Conservation (phyloP, 805 yeast genomes). For the Saccharomyces jurei region DNA sequence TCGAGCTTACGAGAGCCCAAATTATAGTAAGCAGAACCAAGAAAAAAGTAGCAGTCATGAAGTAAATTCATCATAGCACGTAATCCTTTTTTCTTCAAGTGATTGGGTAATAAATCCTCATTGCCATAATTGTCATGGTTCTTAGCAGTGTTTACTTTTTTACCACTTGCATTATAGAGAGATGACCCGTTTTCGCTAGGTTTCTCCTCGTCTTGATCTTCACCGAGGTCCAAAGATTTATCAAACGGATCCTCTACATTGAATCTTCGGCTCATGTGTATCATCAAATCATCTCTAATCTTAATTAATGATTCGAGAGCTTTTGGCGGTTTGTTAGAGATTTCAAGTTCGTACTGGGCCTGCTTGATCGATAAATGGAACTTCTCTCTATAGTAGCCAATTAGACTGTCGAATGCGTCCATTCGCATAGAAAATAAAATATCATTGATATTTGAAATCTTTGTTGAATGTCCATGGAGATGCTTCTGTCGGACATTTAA, state of each 20-base stretch:
- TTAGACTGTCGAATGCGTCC: constrained; percentile 43
- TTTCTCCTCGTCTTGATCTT: neutral
- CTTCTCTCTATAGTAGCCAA: constrained; percentile 41
- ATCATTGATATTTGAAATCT: constrained; percentile 41
- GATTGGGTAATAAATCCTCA: neutral
- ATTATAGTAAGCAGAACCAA: constrained; percentile 40
- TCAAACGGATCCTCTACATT: constrained; percentile 14
- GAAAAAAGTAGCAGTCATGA: constrained; percentile 71
- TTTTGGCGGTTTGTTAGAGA: constrained; percentile 27
- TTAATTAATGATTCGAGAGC: neutral
- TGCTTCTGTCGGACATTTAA: constrained; percentile 1
- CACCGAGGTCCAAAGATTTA: neutral
- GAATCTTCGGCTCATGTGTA: constrained; percentile 6
- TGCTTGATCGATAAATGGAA: constrained; percentile 42
- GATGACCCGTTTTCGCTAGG: neutral
- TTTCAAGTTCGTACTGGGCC: constrained; percentile 63
- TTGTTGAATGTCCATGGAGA: constrained; percentile 2
- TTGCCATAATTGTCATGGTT: neutral
- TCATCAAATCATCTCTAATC: constrained; percentile 13
- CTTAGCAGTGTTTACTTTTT: neutral
- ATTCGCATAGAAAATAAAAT: constrained; percentile 60
- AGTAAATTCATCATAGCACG: constrained; percentile 39
- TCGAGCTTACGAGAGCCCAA: constrained; percentile 24
- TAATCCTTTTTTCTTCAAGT: constrained; percentile 5
- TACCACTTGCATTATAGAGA: neutral